Evolutionary conservation across 2,329 filamentous ascomycete species (phyloP), one percentile per base, ranked within the genome.

Genomic region (Scedosporium minutisporum): DNA sequence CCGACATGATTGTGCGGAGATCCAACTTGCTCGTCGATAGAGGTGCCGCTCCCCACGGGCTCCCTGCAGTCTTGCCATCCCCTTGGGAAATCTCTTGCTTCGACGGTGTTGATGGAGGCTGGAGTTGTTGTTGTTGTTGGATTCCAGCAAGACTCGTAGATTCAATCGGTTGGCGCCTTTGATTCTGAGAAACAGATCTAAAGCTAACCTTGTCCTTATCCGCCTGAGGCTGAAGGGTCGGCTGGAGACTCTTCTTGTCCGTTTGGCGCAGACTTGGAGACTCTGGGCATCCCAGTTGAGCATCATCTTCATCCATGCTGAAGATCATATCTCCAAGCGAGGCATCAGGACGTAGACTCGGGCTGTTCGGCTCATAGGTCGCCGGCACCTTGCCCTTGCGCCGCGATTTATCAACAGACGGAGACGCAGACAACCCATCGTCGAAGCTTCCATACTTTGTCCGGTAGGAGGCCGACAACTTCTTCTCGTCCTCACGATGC

Each of bases 271-370:
- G 29, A 18, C 27, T 25, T 3, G 48, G 60, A 12, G 60, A 61
- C 33, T 42, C 33, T 3, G 48, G 60, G 9, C 60, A 42, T 9
- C 21, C 46, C 48, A 58, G 60, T 5, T 23, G 25, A 14, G 59
- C 10, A 9, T 80, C 81, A 53, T 92, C 91, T 44, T 96, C 92
- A 64, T 96, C 93, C 92, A 97, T 97, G 66, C 91, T 86, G 70
- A 97, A 97, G 73, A 96, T 96, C 62, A 97, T 80, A 67, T 97
- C 93, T 44, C 81, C 81, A 1, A 82, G 78, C 0, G 89, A 93
- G 21, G 81, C 81, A 68, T 86, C 91, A 1, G 88, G 81, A 62
- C 84, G 87, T 55, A 95, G 77, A 18, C 77, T 79, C 1, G 91
- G 91, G 63, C 86, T 90, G 60, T 83, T 80, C 0, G 81, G 78